Evolutionary conservation across 2,329 filamentous ascomycete genomes (phyloP).

Genomic region (Nemania abortiva): DNA sequence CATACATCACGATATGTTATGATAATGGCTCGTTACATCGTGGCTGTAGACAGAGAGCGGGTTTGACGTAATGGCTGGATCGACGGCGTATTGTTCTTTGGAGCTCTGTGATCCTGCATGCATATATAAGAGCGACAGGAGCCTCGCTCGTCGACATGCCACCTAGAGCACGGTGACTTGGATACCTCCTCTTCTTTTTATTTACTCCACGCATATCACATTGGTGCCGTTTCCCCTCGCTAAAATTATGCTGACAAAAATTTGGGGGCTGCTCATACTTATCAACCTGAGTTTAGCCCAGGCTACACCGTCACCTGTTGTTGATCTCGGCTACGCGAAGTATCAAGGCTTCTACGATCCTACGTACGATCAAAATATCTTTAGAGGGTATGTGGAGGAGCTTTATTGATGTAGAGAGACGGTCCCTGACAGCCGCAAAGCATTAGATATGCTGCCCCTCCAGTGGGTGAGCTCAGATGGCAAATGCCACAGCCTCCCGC

Average conservation of each 20-base stretch:
- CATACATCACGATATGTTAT: too few species aligned
- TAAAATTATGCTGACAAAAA: slow-evolving; percentile 22
- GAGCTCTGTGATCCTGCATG: neutral
- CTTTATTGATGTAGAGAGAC: neutral
- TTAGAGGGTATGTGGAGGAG: slow-evolving; percentile 55
- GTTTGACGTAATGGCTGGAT: neutral
- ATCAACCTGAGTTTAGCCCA: slow-evolving; percentile 22
- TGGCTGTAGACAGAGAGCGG: neutral
- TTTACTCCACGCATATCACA: neutral
- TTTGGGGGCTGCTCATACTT: slow-evolving; percentile 17
- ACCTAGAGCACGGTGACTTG: neutral
- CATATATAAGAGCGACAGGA: slow-evolving; percentile 15
- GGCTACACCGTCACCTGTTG: slow-evolving; percentile 43
- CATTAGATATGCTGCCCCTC: slow-evolving; percentile 60
- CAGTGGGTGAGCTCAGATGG: slow-evolving; percentile 58
- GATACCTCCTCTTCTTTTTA: neutral
- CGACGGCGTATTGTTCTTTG: neutral
- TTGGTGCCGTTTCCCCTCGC: neutral
- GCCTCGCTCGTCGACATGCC: neutral
- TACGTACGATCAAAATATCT: slow-evolving; percentile 57
- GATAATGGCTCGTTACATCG: neutral
- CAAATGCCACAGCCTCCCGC: slow-evolving; percentile 54
- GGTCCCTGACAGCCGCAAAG: slow-evolving; percentile 46
- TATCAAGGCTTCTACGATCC: slow-evolving; percentile 59
- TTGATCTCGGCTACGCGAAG: slow-evolving; percentile 60